Evolutionary conservation across 108 stramenopile genomes (phyloP), one percentile per base, ranked within the genome.

Genomic region (Nitzschia palea): DNA sequence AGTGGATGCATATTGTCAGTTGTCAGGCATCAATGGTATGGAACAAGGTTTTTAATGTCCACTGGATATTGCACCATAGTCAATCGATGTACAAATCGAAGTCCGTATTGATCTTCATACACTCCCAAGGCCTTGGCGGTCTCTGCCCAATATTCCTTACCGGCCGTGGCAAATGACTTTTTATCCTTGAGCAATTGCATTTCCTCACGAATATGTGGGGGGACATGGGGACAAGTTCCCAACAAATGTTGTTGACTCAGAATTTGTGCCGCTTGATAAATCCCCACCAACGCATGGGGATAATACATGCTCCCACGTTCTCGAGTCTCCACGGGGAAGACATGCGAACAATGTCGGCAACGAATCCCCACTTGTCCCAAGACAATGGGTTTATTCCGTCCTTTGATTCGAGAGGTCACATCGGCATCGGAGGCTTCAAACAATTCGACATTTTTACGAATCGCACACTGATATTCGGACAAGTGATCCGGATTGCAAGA

Each of bases 221-320:
- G 35, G 31, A 61, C 34, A 8, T 8, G 33, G n/a, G 42, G 60
- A 50, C 74, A 74, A 14, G 26, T 22, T 23, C 36, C 52, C 36
- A 68, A 64, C 27, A 77, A 37, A 40, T 77, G 76, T 20, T 31
- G 56, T 26, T 58, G 74, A 10, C 53, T 48, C 62, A 81, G 32
- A 56, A 70, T 81, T 42, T 76, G 75, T n/a, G 67, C 65, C 20
- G 73, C 71, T 69, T 81, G 80, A 45, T 81, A 80, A 44, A 77
- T 33, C 4, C 68, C 68, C 18, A 35, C 29, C 37, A 77, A 27
- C 30, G 60, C 59, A 4, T 35, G 23, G 8, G 76, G 66, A 70
- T 44, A 77, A 40, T 77, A 67, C 32, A 51, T 57, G 42, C 61
- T 36, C 6, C 68, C 76, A 14, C 35, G 32, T 23, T 58, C 59